phyloP scores from a whole-genome alignment of 2,329 filamentous ascomycete genomes.

The Lasiodiplodia hormozganensis region DNA sequence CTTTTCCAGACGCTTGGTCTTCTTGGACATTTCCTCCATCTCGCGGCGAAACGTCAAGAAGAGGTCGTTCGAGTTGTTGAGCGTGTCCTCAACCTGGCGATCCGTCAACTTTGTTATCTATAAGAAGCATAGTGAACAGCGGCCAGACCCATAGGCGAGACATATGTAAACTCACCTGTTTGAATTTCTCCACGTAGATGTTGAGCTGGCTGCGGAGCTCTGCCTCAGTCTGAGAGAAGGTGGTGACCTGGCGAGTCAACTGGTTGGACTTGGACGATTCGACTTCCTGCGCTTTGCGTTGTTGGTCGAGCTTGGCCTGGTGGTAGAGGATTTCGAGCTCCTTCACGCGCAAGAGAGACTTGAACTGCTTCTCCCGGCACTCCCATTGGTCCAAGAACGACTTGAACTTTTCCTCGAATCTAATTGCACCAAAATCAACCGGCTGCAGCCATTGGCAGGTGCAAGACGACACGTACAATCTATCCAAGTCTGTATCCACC shows the following conservation, averaged over 20 bases:
- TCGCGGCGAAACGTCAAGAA: conserved; percentile 97
- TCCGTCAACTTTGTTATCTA: conserved; percentile 45
- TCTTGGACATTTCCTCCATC: conserved; percentile 99
- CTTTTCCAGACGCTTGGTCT: conserved; percentile 95
- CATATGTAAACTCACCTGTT: conserved; percentile 73
- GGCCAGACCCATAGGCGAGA: conserved; percentile 27
- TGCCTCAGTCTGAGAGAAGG: conserved; percentile 94
- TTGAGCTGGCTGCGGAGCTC: conserved; percentile 95
- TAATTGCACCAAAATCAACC: neutral
- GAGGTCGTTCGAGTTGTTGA: conserved; percentile 97
- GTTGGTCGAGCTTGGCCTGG: conserved; percentile 84
- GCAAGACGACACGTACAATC: conserved; percentile 67
- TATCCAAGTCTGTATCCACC: conserved; percentile 88
- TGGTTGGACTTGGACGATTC: conserved; percentile 82
- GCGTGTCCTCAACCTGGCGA: conserved; percentile 89
- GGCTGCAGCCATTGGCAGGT: conserved; percentile 35
- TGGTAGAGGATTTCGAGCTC: conserved; percentile 95
- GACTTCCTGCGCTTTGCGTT: conserved; percentile 84
- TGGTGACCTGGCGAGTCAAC: conserved; percentile 88
- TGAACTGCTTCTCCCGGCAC: conserved; percentile 91
- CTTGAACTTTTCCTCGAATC: conserved; percentile 80
- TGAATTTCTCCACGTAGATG: conserved; percentile 99
- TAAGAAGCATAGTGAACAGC: conserved; percentile 31
- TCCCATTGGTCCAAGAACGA: conserved; percentile 97
- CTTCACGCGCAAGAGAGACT: conserved; percentile 89